phyloP scores from a whole-genome alignment of 2,329 filamentous ascomycete genomes.

The Bipolaris gigantea region DNA sequence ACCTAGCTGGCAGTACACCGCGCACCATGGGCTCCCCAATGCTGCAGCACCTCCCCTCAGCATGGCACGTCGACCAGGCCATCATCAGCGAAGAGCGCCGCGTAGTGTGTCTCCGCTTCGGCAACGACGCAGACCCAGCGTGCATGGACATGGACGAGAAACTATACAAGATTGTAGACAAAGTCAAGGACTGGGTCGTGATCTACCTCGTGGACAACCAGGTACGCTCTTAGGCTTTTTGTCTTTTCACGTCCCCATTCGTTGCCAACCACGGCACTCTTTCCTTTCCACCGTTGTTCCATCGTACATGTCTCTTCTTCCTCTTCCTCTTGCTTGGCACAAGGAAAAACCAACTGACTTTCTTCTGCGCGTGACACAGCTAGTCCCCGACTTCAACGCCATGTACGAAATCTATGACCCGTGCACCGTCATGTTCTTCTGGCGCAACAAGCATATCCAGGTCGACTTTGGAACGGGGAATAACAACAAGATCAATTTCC shows the following conservation, averaged over 20 bases:
- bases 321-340: no score
- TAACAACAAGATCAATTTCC: constrained; percentile 96
- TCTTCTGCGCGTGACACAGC: not conserved
- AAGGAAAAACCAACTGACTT: no score
- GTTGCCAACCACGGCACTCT: not conserved
- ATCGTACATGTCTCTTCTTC: no score
- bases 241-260: no score
- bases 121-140: constrained; percentile 76
- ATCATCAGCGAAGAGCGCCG: constrained; percentile 78
- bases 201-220: constrained; percentile 86
- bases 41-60: constrained; percentile 81
- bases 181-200: constrained; percentile 83
- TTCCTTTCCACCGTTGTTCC: not conserved
- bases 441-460: constrained; percentile 54
- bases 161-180: constrained; percentile 27
- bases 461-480: constrained; percentile 71
- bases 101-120: constrained; percentile 87
- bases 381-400: constrained; percentile 81
- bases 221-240: constrained; percentile 1
- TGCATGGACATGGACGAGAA: constrained; percentile 45
- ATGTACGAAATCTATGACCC: constrained; percentile 91
- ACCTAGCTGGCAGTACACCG: not conserved
- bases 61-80: constrained; percentile 97
- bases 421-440: constrained; percentile 93
- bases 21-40: constrained; percentile 74